Evolutionary conservation across 345 rosid genomes (phyloP), one percentile per base, ranked within the genome.

Genomic region (Turritis glabra): DNA sequence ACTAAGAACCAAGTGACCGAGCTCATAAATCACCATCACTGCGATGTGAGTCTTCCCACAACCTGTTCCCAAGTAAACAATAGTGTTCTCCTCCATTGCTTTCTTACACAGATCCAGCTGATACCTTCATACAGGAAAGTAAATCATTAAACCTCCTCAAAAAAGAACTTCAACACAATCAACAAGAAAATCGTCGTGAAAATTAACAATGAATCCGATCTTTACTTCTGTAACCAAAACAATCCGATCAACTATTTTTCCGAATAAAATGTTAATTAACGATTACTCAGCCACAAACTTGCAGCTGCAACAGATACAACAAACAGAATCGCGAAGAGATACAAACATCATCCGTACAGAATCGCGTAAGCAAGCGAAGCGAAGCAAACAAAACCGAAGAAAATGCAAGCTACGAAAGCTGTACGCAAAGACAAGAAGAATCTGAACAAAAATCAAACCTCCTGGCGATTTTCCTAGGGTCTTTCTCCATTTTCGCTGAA

Each of bases 21-120:
- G 77, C 80, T 87, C 97, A 38, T 91, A 72, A 8, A 94, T 94
- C 72, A 94, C 88, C 80, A 94, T 84, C 69, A 91, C 94, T 6
- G 96, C 95, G 52, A 94, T 91, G 78, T 91, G 98, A 11, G 98
- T 94, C 84, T 94, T 94, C 70, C 98, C 98, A 75, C 89, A 86
- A 55, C 98, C 98, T 11, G 98, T 94, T 73, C 83, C 97, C 78
- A 94, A 51, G 77, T 83, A 91, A 15, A 94, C 96, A 50, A 94
- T 88, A 54, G 87, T 72, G 64, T 93, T 91, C 85, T 87, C 96
- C 74, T 87, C 86, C 82, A 79, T 5, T 17, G 98, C 98, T 80
- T 85, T 89, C 85, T 88, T 60, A 81, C 91, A 94, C 51, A 93
- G 73, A 54, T 93, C 97, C 83, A 93, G 55, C 73, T 94, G 98